Conservation (phyloP, 257 asterid species). For the Rubia yunnanensis region DNA sequence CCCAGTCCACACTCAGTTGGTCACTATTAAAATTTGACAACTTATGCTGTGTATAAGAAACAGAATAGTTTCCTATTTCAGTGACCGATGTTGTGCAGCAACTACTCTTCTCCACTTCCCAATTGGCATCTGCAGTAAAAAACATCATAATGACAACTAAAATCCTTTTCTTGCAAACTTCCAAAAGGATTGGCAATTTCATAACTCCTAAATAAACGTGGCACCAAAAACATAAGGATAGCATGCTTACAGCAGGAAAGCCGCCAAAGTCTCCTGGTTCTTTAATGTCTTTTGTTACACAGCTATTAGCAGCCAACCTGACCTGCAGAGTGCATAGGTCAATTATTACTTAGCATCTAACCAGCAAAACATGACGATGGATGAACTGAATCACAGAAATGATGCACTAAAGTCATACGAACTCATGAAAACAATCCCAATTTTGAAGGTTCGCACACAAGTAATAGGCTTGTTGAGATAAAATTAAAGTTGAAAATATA, state of each 20-base stretch:
- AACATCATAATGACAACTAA: not conserved
- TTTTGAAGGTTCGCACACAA: not conserved
- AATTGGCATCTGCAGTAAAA: conserved; percentile 48
- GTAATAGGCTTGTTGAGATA: not conserved
- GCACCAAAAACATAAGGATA: conserved; percentile 4
- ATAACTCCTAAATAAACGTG: not conserved
- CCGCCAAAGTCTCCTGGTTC: conserved; percentile 94
- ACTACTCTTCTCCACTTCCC: conserved; percentile 79
- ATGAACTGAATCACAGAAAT: not conserved
- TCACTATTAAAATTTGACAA: not conserved
- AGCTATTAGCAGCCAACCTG: conserved; percentile 79
- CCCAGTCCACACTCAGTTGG: not conserved
- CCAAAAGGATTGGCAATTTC: not conserved
- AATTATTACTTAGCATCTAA: not conserved
- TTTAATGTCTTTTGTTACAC: conserved; percentile 68
- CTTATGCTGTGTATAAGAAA: not conserved
- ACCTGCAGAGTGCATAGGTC: conserved; percentile 41
- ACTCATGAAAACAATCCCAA: not conserved
- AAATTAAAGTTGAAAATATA: not conserved
- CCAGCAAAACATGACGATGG: not conserved
- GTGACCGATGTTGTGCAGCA: conserved; percentile 33
- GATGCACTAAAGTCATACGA: not conserved
- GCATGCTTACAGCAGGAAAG: conserved; percentile 85
- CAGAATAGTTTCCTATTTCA: conserved; percentile 15
- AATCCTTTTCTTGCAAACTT: not conserved